Base-by-base conservation (phyloP, 176 grass and related monocot species). In the Oryza longistaminata region DNA sequence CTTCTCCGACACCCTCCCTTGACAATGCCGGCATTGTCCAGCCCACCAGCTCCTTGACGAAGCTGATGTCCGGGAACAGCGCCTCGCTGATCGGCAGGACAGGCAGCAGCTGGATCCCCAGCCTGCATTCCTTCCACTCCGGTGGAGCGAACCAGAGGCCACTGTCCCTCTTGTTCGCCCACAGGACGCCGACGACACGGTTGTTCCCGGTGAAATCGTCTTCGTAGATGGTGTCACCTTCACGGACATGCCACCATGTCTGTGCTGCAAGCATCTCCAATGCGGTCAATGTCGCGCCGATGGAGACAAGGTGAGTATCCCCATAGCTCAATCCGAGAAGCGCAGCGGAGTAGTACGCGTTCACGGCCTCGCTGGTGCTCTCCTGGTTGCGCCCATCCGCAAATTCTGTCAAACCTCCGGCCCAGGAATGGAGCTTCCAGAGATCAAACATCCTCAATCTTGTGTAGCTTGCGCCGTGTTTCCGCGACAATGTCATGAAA, bases 341-440 rank as follows among this genome's bases (percentile, higher is more conserved):
- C 15, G 91, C 89, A 2, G 96, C 88, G 0, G 93, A 96, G 78
- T 99, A 94, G 62, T 99, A 94, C 12, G 86, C 93, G 29, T 96
- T 99, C 43, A 94, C 92, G 6, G 91, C 93, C 79, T 96, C 96
- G 17, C 96, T 99, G 0, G 96, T 94, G 86, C 96, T 99, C 81
- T 99, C 91, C 83, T 99, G 96, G 78, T 99, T 99, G 45, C 96
- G 93, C 16, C 96, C 96, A 76, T 96, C 91, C 0, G 61, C 91
- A 24, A 99, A 99, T 71, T 99, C 96, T 0, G 93, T 96, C 12
- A 99, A 72, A 0, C 96, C 96, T 11, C 93, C 93, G 0, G 90
- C 93, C 93, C 96, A 99, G 66, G 93, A 99, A 80, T 99, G 96
- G 34, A 99, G 86, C 90, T 96, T 94, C 96, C 96, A 99, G 4